These are phyloP conservation scores for Microthyrium microscopicum DNA, from an alignment of 2,329 filamentous ascomycete species.

Conservation along the genomic window DNA sequence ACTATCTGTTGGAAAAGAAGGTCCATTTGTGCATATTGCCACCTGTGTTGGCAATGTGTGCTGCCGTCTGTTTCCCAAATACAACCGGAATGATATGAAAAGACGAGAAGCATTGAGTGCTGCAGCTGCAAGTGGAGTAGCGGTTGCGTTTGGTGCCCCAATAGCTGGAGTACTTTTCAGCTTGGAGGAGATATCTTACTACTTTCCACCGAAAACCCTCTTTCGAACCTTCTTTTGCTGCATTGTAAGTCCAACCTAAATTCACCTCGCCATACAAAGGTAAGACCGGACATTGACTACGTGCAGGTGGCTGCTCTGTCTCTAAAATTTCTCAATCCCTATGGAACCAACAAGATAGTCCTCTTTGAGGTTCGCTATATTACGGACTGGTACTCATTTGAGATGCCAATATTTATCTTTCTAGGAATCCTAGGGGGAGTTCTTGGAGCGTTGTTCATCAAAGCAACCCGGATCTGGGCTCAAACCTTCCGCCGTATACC, in stretches of 20 bases:
- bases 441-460: slow-evolving; percentile 85
- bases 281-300: slow-evolving; percentile 12
- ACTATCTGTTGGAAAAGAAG: slow-evolving; percentile 84
- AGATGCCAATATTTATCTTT: slow-evolving; percentile 70
- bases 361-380: slow-evolving; percentile 87
- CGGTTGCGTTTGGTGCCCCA: slow-evolving; percentile 86
- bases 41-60: slow-evolving; percentile 91
- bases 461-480: slow-evolving; percentile 82
- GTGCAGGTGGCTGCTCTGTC: slow-evolving; percentile 72
- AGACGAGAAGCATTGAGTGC: slow-evolving; percentile 86
- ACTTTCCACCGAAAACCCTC: slow-evolving; percentile 92
- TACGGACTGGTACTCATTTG: slow-evolving; percentile 86
- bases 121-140: slow-evolving; percentile 77
- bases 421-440: slow-evolving; percentile 74
- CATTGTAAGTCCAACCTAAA: slow-evolving; percentile 41
- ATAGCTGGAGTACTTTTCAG: slow-evolving; percentile 83
- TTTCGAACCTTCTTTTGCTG: slow-evolving; percentile 98
- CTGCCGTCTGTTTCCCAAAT: slow-evolving; percentile 86
- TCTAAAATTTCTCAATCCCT: slow-evolving; percentile 88
- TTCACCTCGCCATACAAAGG: not conserved
- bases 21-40: slow-evolving; percentile 93
- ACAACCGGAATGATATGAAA: slow-evolving; percentile 87
- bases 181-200: slow-evolving; percentile 89
- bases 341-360: slow-evolving; percentile 91
- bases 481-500: slow-evolving; percentile 68